phyloP scores from a whole-genome alignment of 2,329 filamentous ascomycete species.

The Aspergillus fijiensis region DNA sequence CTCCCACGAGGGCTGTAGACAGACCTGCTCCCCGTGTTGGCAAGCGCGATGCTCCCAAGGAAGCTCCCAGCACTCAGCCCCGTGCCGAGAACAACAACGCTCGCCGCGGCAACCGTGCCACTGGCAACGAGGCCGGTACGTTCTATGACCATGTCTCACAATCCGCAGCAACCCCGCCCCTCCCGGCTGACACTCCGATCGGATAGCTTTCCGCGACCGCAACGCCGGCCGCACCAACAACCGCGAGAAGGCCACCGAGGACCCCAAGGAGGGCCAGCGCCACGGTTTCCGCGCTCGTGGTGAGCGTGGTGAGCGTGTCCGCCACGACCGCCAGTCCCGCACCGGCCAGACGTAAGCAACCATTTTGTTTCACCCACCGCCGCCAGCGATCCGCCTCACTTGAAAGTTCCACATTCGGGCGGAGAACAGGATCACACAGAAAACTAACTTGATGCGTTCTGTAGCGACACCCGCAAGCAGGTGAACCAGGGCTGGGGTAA shows the following conservation, averaged over 20 bases:
- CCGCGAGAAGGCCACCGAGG: conserved; percentile 75
- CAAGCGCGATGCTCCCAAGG: conserved; percentile 84
- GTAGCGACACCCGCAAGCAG: conserved; percentile 48
- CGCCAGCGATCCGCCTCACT: neutral
- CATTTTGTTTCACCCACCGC: neutral
- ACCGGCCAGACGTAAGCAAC: conserved; percentile 58
- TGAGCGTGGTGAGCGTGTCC: conserved; percentile 58
- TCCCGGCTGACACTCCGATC: conserved; percentile 20
- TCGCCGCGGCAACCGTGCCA: conserved; percentile 54
- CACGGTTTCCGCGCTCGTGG: conserved; percentile 42
- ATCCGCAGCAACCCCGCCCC: neutral
- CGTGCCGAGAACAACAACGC: conserved; percentile 35
- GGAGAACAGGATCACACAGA: neutral
- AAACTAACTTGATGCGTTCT: conserved; percentile 11
- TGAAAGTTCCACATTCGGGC: neutral
- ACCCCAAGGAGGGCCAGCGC: conserved; percentile 52
- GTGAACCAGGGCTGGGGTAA: conserved; percentile 85
- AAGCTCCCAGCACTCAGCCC: conserved; percentile 56
- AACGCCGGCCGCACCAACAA: conserved; percentile 78
- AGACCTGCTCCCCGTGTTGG: conserved; percentile 73
- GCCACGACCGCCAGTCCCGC: conserved; percentile 64
- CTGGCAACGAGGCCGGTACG: conserved; percentile 86
- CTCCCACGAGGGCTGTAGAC: conserved; percentile 85
- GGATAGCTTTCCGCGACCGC: conserved; percentile 82
- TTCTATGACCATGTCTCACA: conserved; percentile 25